Evolutionary conservation across 257 asterid genomes (phyloP), one percentile per base, ranked within the genome.

Genomic region (Rauvolfia tetraphylla): DNA sequence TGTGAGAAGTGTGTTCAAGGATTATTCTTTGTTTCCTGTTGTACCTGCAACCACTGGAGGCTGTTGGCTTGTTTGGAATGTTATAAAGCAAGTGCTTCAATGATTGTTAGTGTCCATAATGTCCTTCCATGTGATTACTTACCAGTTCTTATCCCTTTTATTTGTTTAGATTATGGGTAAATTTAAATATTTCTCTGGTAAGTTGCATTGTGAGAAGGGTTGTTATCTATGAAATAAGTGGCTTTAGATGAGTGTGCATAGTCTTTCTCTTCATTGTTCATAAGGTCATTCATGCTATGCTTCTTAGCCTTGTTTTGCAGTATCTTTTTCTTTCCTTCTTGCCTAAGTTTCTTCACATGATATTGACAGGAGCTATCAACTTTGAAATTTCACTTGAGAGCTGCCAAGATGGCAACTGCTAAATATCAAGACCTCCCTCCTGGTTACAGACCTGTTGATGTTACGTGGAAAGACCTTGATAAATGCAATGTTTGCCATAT

Each of bases 401-500:
- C 88, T 68, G 80, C 86, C 74, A 89, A 85, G 86, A 81, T 76
- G 76, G 85, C 88, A 33, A 77, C 84, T 74, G 87, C 78, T 83
- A 88, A 88, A 82, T 66, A 75, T 77, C 90, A 85, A 76, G 83
- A 85, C 61, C 61, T 80, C 72, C 85, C 92, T 82, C 83, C 70
- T 79, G 91, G 94, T 73, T 88, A 87, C 86, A 87, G 97, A 77
- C 87, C 92, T 75, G 98, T 95, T 79, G 88, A 87, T 54, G 97
- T 93, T 81, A 92, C 86, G 59, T 95, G 99, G 99, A 90, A 88
- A 77, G 99, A 95, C 87, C 97, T 95, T 79, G 99, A 95, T 81
- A 95, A 93, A 86, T 95, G 99, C 88, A 90, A 92, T 76, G 99
- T 95, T 57, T 95, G 99, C 87, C 97, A 93, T 83, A 95, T 95